Percentiles rank a stretch among this genome's conserved stretches.
phyloP scores from a whole-genome alignment of 352 stramenopile species.

The Pythium guiyangense region DNA sequence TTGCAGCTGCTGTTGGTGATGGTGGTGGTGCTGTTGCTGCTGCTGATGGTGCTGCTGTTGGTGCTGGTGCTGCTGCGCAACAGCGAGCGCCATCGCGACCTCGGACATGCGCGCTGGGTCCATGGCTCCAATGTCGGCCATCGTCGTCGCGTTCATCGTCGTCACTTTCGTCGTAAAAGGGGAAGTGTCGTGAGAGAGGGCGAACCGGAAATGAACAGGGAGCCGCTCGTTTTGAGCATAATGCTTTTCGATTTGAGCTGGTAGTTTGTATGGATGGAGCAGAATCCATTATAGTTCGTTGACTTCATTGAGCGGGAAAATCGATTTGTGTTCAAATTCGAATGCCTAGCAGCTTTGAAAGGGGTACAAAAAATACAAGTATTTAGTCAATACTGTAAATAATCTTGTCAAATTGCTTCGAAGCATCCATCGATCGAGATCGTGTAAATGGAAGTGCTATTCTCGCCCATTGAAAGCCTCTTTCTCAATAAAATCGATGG shows the following conservation, averaged over 20 bases:
- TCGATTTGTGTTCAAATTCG: not conserved
- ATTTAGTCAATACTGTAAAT: no score
- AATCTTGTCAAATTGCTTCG: no score
- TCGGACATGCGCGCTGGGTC: not conserved
- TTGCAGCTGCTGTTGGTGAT: not conserved
- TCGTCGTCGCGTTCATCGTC: not conserved
- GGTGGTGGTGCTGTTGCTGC: not conserved
- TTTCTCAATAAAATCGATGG: no score
- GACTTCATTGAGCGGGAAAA: not conserved
- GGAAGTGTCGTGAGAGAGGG: conserved; percentile 2
- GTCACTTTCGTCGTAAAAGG: not conserved
- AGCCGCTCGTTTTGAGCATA: no score
- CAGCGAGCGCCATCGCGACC: not conserved
- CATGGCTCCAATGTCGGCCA: conserved; percentile 2
- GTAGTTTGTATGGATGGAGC: not conserved
- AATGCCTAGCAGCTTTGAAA: not conserved
- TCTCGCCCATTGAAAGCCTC: no score
- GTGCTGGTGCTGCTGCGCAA: not conserved
- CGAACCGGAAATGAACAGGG: not conserved
- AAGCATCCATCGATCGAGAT: no score
- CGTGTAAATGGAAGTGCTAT: no score
- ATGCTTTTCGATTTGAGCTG: not conserved
- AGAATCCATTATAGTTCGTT: not conserved
- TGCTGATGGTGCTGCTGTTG: not conserved
- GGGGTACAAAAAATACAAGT: no score